phyloP scores from a whole-genome alignment of 2,329 filamentous ascomycete species.

The Bimuria novae-zelandiae region DNA sequence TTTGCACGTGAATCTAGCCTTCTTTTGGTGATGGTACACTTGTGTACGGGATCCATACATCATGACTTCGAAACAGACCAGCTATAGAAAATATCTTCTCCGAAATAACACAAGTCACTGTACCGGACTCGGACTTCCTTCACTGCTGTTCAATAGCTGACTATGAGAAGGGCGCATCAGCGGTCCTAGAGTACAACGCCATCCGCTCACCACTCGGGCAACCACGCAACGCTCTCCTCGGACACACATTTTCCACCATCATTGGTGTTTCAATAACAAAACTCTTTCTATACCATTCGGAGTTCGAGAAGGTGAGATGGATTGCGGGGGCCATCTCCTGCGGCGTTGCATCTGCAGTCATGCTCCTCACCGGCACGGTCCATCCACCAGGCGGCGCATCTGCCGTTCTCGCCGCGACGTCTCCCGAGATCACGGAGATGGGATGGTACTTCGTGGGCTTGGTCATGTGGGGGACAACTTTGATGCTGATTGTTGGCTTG shows the following conservation, averaged over 20 bases:
- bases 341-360: slow-evolving; percentile 49
- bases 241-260: slow-evolving; percentile 52
- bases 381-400: slow-evolving; percentile 58
- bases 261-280: slow-evolving; percentile 53
- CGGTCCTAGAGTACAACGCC: slow-evolving; percentile 54
- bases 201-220: slow-evolving; percentile 54
- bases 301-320: slow-evolving; percentile 49
- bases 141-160: slow-evolving; percentile 3
- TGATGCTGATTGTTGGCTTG: slow-evolving; percentile 51
- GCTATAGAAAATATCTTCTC: neutral
- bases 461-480: slow-evolving; percentile 46
- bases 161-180: slow-evolving; percentile 50
- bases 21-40: no score
- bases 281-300: slow-evolving; percentile 47
- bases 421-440: slow-evolving; percentile 47
- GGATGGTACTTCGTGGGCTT: slow-evolving; percentile 53
- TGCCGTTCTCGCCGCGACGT: slow-evolving; percentile 51
- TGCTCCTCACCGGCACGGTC: slow-evolving; percentile 54
- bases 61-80: no score
- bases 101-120: neutral
- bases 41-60: neutral
- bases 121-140: no score
- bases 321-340: slow-evolving; percentile 52
- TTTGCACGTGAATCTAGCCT: no score
- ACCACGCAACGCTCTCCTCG: slow-evolving; percentile 52